These are phyloP conservation scores for Basipetospora chlamydospora DNA, from an alignment of 2,329 filamentous ascomycete genomes.

Conservation along the genomic window DNA sequence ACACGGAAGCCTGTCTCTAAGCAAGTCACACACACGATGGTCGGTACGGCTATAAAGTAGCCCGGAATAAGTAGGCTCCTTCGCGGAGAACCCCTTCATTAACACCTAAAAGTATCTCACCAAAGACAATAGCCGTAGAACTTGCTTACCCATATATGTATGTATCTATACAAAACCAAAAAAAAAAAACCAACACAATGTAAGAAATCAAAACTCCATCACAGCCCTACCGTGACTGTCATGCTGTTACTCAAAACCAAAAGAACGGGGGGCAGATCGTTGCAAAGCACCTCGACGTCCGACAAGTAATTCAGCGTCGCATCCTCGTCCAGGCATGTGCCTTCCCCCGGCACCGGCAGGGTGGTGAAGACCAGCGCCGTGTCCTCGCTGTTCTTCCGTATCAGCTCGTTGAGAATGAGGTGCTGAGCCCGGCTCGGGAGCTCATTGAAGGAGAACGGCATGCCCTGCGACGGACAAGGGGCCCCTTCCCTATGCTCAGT, in stretches of 20 bases:
- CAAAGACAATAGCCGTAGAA: too few relatives aligned
- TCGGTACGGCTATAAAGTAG: too few relatives aligned
- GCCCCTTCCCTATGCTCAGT: too few relatives aligned
- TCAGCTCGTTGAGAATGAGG: conserved; percentile 73
- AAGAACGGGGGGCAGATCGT: conserved; percentile 59
- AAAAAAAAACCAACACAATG: too few relatives aligned
- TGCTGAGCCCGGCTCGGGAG: conserved; percentile 74
- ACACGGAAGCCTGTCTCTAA: too few relatives aligned
- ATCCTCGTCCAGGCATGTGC: conserved; percentile 55
- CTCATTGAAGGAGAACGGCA: conserved; percentile 73
- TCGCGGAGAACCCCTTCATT: too few relatives aligned
- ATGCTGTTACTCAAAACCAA: conserved; percentile 79
- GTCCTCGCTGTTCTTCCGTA: conserved; percentile 48
- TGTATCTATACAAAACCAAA: too few relatives aligned
- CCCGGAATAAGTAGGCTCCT: too few relatives aligned
- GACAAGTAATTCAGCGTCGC: conserved; percentile 62
- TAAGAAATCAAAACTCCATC: too few relatives aligned
- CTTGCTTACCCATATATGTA: too few relatives aligned
- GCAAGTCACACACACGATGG: too few relatives aligned
- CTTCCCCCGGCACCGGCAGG: conserved; percentile 64
- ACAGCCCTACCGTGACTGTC: conserved; percentile 71
- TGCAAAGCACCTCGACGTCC: conserved; percentile 65
- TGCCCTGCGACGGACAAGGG: conserved; percentile 39
- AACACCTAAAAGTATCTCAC: too few relatives aligned
- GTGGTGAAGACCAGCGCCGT: conserved; percentile 76